Evolutionary conservation across 2,329 filamentous ascomycete genomes (phyloP), one percentile per base, ranked within the genome.

Genomic region (Knufia petricola): DNA sequence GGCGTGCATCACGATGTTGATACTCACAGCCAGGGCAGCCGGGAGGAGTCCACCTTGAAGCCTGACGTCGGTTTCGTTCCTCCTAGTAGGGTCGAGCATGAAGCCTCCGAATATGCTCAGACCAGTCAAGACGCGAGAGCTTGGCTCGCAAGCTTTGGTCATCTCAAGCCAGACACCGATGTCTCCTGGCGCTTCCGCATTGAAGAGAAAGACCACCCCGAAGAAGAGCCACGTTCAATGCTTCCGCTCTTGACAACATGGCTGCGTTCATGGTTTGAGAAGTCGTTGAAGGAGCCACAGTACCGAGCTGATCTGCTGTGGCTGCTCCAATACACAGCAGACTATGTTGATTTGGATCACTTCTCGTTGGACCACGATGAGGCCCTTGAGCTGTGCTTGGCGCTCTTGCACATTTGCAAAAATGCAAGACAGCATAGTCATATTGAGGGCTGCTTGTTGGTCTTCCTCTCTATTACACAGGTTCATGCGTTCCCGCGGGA

Each of bases 341-440:
- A 58, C 42, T 58, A 51, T 40, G 19, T 58, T 10, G 39, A 50
- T n/a, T 24, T 56, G n/a, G 51, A 49, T 24, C 52, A 56, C 36
- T 37, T 28, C n/a, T 42, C 24, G 15, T 43, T 56, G 32, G 47
- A 50, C 37, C 28, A 40, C 2, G 40, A 41, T 19, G 54, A 58
- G 32, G 36, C 55, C 17, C 38, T 47, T 19, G 50, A 39, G 8
- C 44, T 50, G 19, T 52, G 54, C 28, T 38, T 49, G 7, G 37
- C 48, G 7, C 34, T 53, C 15, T 53, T 50, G 17, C 26, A 46
- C 20, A 38, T 58, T 8, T 58, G 55, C 42, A 36, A 52, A 24
- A 55, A 53, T 19, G 42, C 54, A 19, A 54, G 50, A 24, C 44
- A 51, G 13, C 42, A 50, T 17, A 40, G 32, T n/a, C 51, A 58